Evolutionary conservation across 805 yeast genomes (phyloP).

Genomic region (Ogataea degrootiae): DNA sequence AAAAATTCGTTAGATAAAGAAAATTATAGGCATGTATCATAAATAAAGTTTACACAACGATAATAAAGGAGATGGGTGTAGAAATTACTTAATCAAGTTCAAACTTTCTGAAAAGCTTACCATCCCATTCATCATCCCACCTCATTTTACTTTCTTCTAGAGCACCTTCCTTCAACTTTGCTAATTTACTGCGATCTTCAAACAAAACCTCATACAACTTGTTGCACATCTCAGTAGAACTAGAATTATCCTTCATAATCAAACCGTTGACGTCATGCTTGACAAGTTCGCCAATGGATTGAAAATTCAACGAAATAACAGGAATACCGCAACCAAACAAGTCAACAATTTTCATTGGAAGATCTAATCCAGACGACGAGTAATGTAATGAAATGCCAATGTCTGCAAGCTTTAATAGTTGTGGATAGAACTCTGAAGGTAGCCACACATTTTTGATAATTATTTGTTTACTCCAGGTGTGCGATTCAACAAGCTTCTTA

Average conservation of each 20-base stretch:
- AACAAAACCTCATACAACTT: constrained; percentile 29
- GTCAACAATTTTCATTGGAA: constrained; percentile 97
- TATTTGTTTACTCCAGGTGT: constrained; percentile 43
- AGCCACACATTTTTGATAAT: constrained; percentile 71
- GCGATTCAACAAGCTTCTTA: constrained; percentile 5
- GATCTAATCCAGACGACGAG: constrained; percentile 88
- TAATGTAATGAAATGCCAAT: constrained; percentile 86
- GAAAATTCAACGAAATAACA: constrained; percentile 71
- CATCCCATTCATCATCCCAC: constrained; percentile 78
- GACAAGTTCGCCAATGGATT: constrained; percentile 77
- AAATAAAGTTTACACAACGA: background rate
- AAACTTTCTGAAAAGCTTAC: constrained; percentile 35
- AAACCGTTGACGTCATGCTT: constrained; percentile 67
- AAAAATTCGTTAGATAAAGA: constrained; percentile 5
- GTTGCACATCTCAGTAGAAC: constrained; percentile 41
- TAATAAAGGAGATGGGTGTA: background rate
- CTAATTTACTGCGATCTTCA: constrained; percentile 20
- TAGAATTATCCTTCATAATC: constrained; percentile 35
- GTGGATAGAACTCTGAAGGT: constrained; percentile 71
- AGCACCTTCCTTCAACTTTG: constrained; percentile 62
- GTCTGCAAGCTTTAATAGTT: constrained; percentile 70
- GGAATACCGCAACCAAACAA: constrained; percentile 96
- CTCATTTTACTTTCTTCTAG: constrained; percentile 56
- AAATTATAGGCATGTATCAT: background rate
- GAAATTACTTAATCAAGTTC: constrained; percentile 1